Base-by-base conservation (phyloP, 192 early-diverging fungal genomes). In the Backusella luteola region DNA sequence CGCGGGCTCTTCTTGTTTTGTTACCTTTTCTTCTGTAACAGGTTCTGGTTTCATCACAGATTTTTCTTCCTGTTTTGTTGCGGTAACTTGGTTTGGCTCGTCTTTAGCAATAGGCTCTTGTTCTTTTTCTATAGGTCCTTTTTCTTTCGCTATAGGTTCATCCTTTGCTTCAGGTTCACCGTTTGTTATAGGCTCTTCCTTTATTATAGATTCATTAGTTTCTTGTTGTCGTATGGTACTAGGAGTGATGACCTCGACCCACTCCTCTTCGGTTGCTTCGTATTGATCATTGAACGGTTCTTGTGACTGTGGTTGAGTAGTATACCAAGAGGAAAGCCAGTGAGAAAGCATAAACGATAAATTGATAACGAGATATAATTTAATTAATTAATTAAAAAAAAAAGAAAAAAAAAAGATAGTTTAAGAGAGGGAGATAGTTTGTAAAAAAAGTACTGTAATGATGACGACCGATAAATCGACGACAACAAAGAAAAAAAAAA, bases 301-400 rank as follows among this genome's bases (percentile, higher is more conserved):
- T 23, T 67, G 42, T 12, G 72, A 44, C 38, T 63, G 14, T 59
- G 71, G 34, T 39, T 80, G 12, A 46, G 80, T 67, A 12, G 21
- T 56, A 73, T 46, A 66, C 32, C 66, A 42, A 67, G 67, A 8
- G 72, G 70, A 32, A 44, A 77, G 39, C 79, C 75, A 66, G 29
- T 81, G 34, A 46, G 49, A 11, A 7, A 72, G 59, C 69, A 73
- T 69, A 76, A 71, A 14, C 3, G 73, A 26, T 73, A 56, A 70
- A 66, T 66, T 19, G 23, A 76, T 71, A 71, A 32, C 34, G 21
- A 42, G 34, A 44, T 44, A 14, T 15, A 34, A 39, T 6, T 32
- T 83, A 42, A 26, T 79, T 77, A 67, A 44, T 44, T 1, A 15
- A 77, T n/a, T n/a, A 67, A n/a, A 44, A n/a, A 66, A 36, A 44